Conservation (phyloP, 2,329 filamentous ascomycete genomes). For the Gremmenia infestans region DNA sequence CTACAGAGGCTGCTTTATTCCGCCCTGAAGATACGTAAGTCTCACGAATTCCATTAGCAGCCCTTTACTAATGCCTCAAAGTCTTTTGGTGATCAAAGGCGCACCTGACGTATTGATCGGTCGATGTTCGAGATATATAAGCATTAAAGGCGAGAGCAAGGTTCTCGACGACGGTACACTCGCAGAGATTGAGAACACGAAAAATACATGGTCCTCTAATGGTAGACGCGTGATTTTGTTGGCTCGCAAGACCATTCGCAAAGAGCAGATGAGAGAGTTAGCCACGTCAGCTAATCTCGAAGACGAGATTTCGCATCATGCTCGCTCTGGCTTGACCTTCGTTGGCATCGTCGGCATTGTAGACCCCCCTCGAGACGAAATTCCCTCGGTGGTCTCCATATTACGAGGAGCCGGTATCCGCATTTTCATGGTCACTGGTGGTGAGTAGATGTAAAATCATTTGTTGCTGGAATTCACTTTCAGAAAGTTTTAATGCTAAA, state of each 20-base stretch:
- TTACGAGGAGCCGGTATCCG: constrained; percentile 65
- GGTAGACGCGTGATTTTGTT: constrained; percentile 65
- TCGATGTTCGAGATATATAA: constrained; percentile 54
- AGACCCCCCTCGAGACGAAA: constrained; percentile 56
- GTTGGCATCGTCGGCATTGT: constrained; percentile 55
- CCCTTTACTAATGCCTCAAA: constrained; percentile 13
- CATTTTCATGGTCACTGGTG: constrained; percentile 57
- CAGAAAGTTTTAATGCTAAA: background rate
- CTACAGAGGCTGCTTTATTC: constrained; percentile 27
- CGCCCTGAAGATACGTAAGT: constrained; percentile 26
- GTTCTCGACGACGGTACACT: constrained; percentile 43
- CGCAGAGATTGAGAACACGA: constrained; percentile 50
- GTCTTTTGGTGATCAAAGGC: constrained; percentile 69
- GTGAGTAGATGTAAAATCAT: constrained; percentile 33
- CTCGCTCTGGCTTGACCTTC: constrained; percentile 44
- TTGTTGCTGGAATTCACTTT: background rate
- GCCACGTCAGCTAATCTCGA: constrained; percentile 49
- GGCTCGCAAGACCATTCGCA: constrained; percentile 53
- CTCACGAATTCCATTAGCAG: background rate
- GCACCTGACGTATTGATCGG: constrained; percentile 69
- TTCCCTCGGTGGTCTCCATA: constrained; percentile 53
- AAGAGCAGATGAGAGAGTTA: constrained; percentile 34
- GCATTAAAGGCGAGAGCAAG: constrained; percentile 48
- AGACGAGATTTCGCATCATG: constrained; percentile 50
- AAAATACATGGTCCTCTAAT: constrained; percentile 63